These are phyloP conservation scores for Debaryomyces tyrocola DNA, from an alignment of 805 yeast genomes.

Conservation along the genomic window DNA sequence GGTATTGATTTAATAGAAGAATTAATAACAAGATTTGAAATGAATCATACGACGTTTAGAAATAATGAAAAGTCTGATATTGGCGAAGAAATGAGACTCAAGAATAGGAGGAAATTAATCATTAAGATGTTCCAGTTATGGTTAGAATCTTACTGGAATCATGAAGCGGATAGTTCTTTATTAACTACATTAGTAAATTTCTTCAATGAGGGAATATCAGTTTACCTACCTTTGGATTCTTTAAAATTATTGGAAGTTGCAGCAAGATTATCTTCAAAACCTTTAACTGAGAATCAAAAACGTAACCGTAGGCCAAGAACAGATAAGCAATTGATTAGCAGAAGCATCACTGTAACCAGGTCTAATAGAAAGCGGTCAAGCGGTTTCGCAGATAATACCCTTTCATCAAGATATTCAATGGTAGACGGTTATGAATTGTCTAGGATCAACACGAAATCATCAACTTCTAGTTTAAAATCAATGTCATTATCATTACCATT, in stretches of 20 bases:
- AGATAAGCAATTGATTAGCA: conserved; percentile 50
- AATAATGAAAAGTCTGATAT: conserved; percentile 14
- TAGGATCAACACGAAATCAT: conserved; percentile 48
- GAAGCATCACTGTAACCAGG: conserved; percentile 45
- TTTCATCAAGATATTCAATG: conserved; percentile 42
- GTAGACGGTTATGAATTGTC: conserved; percentile 61
- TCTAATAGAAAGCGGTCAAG: conserved; percentile 33
- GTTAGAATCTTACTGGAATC: conserved; percentile 90
- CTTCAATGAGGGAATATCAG: conserved; percentile 73
- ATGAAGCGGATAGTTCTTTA: conserved; percentile 54
- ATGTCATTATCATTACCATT: conserved; percentile 44
- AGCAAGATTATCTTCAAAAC: conserved; percentile 56
- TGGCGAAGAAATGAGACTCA: conserved; percentile 36
- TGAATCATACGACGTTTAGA: conserved; percentile 30
- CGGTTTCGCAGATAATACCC: conserved; percentile 19
- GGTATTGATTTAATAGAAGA: conserved; percentile 69
- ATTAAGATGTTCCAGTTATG: conserved; percentile 73
- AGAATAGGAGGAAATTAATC: conserved; percentile 65
- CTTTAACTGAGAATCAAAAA: conserved; percentile 46
- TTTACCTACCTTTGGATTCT: conserved; percentile 62
- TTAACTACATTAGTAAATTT: conserved; percentile 74
- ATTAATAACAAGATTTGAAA: conserved; percentile 64
- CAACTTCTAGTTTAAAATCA: conserved; percentile 36
- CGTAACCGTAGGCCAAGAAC: conserved; percentile 15
- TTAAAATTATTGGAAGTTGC: conserved; percentile 61